Evolutionary conservation across 2,329 filamentous ascomycete species (phyloP).

Genomic region (Fusarium vanettenii): DNA sequence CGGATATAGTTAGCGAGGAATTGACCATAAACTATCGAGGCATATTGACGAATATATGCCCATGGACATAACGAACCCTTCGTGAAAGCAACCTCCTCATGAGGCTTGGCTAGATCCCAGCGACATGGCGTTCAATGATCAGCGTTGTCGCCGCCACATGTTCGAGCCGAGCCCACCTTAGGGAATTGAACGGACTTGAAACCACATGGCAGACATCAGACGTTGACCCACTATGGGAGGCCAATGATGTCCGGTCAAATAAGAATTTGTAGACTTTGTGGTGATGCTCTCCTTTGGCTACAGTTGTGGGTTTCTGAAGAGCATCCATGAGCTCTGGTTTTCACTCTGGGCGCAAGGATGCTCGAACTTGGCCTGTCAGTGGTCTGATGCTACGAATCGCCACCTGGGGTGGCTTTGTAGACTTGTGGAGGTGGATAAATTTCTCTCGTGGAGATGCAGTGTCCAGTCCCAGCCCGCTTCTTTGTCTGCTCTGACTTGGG

Average conservation of each 20-base stretch:
- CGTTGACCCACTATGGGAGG: constrained; percentile 1
- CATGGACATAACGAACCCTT: not conserved
- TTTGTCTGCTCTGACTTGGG: not conserved
- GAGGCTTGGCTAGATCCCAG: not conserved
- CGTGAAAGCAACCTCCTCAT: not conserved
- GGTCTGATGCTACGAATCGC: not conserved
- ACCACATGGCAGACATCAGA: constrained; percentile 20
- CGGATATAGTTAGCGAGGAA: not conserved
- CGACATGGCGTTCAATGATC: not conserved
- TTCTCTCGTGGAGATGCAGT: not conserved
- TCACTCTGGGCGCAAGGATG: not conserved
- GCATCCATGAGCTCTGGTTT: not conserved
- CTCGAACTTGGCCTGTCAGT: not conserved
- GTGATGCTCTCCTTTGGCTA: not conserved
- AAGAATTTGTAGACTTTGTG: not conserved
- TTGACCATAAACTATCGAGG: not conserved
- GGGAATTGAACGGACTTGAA: constrained; percentile 26
- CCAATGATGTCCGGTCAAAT: not conserved
- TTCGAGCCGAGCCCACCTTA: constrained; percentile 1
- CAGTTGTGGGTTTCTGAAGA: not conserved
- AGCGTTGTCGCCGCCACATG: constrained; percentile 7
- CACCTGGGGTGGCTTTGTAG: not conserved
- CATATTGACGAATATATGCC: not conserved
- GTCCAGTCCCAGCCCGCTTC: not conserved
- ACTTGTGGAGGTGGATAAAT: not conserved